Evolutionary conservation across 495 filamentous ascomycete species (phyloP).

Genomic region (Achaetomiella virescens): DNA sequence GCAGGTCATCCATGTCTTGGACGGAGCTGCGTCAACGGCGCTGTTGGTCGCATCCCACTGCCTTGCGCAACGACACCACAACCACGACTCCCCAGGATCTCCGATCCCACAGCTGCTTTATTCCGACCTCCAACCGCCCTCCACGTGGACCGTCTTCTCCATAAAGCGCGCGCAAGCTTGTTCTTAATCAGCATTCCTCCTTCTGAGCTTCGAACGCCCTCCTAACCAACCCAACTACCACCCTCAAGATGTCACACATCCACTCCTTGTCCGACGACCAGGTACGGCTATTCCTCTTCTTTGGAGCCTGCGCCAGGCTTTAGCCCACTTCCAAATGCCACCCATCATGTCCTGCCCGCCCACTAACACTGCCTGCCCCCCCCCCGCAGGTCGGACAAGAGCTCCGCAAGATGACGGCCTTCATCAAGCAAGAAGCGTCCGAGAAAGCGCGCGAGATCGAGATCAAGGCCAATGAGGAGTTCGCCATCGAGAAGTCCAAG

Average conservation of each 20-base stretch:
- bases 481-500: conserved; percentile 96
- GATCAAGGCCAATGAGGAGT: conserved; percentile 97
- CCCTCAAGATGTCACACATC: conserved; percentile 73
- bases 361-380: background rate
- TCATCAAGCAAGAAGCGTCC: conserved; percentile 96
- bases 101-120: background rate
- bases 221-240: conserved; percentile 15
- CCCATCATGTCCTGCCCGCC: conserved; percentile 10
- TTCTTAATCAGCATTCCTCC: background rate
- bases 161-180: background rate
- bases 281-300: conserved; percentile 44
- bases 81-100: background rate
- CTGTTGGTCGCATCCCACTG: conserved; percentile 16
- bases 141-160: background rate
- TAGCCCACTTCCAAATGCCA: background rate
- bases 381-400: conserved; percentile 72
- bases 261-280: conserved; percentile 97
- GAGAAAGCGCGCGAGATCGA: conserved; percentile 97
- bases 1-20: conserved; percentile 13
- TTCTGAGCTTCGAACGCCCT: conserved; percentile 2
- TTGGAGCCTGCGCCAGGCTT: background rate
- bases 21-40: conserved; percentile 17
- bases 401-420: conserved; percentile 99
- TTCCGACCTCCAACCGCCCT: background rate
- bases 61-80: background rate